Conservation (phyloP, 1,284 basidiomycete species). For the Ustilago hordei region DNA sequence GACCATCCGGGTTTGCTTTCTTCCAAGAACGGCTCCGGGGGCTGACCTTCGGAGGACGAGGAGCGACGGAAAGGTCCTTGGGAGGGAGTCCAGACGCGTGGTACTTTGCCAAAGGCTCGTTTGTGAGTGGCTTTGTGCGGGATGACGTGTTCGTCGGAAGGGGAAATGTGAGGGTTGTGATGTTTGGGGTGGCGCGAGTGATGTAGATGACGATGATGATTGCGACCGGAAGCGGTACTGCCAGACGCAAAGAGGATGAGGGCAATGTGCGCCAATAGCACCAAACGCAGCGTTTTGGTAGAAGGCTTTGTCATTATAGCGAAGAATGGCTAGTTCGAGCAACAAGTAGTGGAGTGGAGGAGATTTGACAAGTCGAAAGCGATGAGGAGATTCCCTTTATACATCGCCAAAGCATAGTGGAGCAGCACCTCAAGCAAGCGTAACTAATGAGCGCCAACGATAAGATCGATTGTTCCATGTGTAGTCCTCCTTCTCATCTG, state of each 20-base stretch:
- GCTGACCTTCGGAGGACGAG: background rate
- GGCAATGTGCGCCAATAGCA: background rate
- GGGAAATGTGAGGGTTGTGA: background rate
- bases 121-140: background rate
- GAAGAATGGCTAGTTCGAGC: background rate
- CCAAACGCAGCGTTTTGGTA: background rate
- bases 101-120: constrained; percentile 16
- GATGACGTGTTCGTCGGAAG: background rate
- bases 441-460: no score
- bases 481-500: no score
- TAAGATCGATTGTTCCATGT: no score
- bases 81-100: constrained; percentile 29
- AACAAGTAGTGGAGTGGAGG: background rate
- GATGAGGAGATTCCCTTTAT: no score
- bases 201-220: constrained; percentile 4
- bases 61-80: constrained; percentile 28
- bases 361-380: no score
- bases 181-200: constrained; percentile 1
- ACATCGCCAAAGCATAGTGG: no score
- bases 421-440: no score
- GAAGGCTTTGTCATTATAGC: background rate
- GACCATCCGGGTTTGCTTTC: constrained; percentile 22
- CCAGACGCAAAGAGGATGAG: background rate
- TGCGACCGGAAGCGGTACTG: background rate
- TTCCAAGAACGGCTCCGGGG: constrained; percentile 25